A percentile compares a stretch with the other conserved stretches of the same genome.
These are phyloP conservation scores for Litchi chinensis DNA, from an alignment of 345 rosid species.

Conservation along the genomic window DNA sequence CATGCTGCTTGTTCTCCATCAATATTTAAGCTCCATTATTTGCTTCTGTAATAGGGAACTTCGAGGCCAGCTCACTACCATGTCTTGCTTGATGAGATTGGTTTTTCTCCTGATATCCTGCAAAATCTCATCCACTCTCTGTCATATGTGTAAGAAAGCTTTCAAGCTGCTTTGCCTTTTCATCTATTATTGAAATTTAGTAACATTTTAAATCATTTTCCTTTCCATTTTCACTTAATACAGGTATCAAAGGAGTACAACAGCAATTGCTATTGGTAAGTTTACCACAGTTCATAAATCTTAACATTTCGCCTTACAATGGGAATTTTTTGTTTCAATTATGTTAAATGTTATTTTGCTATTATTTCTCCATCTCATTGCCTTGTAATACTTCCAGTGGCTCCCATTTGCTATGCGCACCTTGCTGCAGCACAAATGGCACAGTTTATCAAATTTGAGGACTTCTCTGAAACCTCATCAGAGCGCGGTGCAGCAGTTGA, in stretches of 20 bases:
- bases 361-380: not conserved
- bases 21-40: not conserved
- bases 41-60: constrained; percentile 56
- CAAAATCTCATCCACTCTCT: constrained; percentile 73
- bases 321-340: not conserved
- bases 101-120: constrained; percentile 68
- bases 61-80: constrained; percentile 93
- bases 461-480: constrained; percentile 51
- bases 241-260: constrained; percentile 87
- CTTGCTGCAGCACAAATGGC: constrained; percentile 79
- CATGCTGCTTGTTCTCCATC: constrained; percentile 1
- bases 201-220: constrained; percentile 13
- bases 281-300: not conserved
- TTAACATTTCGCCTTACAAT: not conserved
- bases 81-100: constrained; percentile 80
- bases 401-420: constrained; percentile 90
- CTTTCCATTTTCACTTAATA: constrained; percentile 1
- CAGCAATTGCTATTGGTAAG: constrained; percentile 82
- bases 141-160: constrained; percentile 84
- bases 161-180: constrained; percentile 14
- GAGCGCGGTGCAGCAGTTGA: constrained; percentile 38
- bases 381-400: constrained; percentile 50
- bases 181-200: not conserved
- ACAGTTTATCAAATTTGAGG: constrained; percentile 77
- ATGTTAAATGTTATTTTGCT: not conserved